phyloP scores from a whole-genome alignment of 106 monocot genomes.

The Dendrobium nobile region DNA sequence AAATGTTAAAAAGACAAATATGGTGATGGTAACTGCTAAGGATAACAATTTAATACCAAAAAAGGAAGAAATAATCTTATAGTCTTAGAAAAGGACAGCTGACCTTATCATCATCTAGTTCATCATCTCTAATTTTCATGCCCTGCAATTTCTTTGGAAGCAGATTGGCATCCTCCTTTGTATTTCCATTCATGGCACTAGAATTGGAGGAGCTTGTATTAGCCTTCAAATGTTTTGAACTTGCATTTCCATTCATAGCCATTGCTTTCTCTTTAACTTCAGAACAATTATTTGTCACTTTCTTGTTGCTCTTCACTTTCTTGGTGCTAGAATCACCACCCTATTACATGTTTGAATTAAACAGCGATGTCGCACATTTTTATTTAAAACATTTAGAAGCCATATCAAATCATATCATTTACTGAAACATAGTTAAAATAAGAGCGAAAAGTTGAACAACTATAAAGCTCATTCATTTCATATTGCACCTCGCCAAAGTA shows the following conservation, averaged over 20 bases:
- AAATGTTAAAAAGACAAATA: neutral
- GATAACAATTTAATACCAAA: neutral
- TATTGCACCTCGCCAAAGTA: neutral
- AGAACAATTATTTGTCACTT: conserved; percentile 7
- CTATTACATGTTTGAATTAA: conserved; percentile 12
- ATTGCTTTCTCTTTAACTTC: conserved; percentile 10
- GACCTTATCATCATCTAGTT: conserved; percentile 20
- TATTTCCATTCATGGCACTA: conserved; percentile 4
- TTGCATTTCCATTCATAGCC: conserved; percentile 11
- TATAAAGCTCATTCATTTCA: neutral
- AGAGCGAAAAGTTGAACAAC: too few species aligned
- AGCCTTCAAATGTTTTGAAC: conserved; percentile 13
- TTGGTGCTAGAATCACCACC: conserved; percentile 18
- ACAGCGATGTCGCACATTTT: neutral
- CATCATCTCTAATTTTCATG: conserved; percentile 30
- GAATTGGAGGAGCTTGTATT: conserved; percentile 20
- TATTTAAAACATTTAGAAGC: neutral
- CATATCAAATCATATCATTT: too few species aligned
- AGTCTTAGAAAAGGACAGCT: neutral
- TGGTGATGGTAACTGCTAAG: neutral
- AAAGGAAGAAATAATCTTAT: neutral
- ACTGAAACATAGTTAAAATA: too few species aligned
- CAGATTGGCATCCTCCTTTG: conserved; percentile 18
- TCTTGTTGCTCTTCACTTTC: conserved; percentile 27
- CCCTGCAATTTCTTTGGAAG: conserved; percentile 33